Conservation (phyloP, 2,329 filamentous ascomycete species). For the Didymella keratinophila region DNA sequence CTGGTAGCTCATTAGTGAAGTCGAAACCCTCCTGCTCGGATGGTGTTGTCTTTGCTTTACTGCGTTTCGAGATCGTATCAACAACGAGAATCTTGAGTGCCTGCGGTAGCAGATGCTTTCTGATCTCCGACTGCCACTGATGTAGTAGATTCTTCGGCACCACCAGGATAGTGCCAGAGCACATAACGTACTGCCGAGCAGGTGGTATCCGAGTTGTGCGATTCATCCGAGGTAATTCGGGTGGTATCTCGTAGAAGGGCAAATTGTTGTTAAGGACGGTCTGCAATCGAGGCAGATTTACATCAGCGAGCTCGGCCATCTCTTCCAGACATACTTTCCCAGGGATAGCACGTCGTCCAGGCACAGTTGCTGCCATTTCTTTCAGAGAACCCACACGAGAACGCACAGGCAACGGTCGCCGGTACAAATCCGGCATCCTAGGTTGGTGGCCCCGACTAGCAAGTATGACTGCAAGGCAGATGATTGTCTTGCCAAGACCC, state of each 20-base stretch:
- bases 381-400: conserved; percentile 67
- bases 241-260: conserved; percentile 52
- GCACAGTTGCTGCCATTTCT: conserved; percentile 77
- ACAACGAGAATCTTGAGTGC: conserved; percentile 72
- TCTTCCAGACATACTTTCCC: conserved; percentile 73
- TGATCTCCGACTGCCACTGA: conserved; percentile 85
- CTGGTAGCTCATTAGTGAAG: conserved; percentile 62
- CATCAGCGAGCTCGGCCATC: conserved; percentile 47
- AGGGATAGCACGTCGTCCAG: conserved; percentile 71
- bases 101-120: conserved; percentile 71
- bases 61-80: conserved; percentile 47
- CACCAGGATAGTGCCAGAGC: conserved; percentile 75
- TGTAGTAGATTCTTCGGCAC: conserved; percentile 83
- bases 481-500: conserved; percentile 84
- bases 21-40: conserved; percentile 31
- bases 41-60: conserved; percentile 23
- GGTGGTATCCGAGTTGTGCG: conserved; percentile 52
- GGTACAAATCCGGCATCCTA: conserved; percentile 68
- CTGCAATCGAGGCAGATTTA: conserved; percentile 44
- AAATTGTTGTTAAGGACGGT: conserved; percentile 45
- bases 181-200: conserved; percentile 67
- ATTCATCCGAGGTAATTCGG: conserved; percentile 51
- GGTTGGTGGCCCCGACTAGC: conserved; percentile 76
- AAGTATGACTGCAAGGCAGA: conserved; percentile 75
- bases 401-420: conserved; percentile 54